Conservation (phyloP, 306 rosid genomes). For the Pterocarpus santalinus region DNA sequence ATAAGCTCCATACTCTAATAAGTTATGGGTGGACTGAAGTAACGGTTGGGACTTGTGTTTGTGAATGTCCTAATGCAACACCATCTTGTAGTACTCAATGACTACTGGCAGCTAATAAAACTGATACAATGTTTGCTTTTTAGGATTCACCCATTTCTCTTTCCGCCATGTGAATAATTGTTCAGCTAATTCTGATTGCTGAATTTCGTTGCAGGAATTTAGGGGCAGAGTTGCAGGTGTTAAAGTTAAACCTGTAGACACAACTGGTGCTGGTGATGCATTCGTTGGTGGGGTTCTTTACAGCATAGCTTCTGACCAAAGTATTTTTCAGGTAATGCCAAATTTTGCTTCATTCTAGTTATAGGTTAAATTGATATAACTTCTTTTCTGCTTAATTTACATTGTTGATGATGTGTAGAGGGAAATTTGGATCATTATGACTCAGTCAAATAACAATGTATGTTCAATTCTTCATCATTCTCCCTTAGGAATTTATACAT, state of each 20-base stretch:
- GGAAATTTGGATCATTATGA: no score
- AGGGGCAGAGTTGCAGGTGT: slow-evolving; percentile 82
- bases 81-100: slow-evolving; percentile 9
- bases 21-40: neutral
- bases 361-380: neutral
- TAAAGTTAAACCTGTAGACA: slow-evolving; percentile 80
- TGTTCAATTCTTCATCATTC: neutral
- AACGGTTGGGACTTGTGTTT: neutral
- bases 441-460: neutral
- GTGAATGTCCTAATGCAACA: neutral
- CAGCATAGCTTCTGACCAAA: slow-evolving; percentile 72
- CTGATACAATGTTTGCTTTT: neutral
- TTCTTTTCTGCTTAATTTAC: neutral
- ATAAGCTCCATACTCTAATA: no score
- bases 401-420: neutral
- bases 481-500: slow-evolving; percentile 13
- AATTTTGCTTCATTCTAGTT: slow-evolving; percentile 18
- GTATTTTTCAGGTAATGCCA: slow-evolving; percentile 62
- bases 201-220: slow-evolving; percentile 64
- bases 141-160: neutral
- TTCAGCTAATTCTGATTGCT: slow-evolving; percentile 28
- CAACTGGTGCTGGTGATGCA: slow-evolving; percentile 98
- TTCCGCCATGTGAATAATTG: neutral
- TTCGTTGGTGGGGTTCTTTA: slow-evolving; percentile 85
- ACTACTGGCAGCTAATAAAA: slow-evolving; percentile 3